Evolutionary conservation across 192 early-diverging fungal species (phyloP).

Genomic region (Mortierella claussenii): DNA sequence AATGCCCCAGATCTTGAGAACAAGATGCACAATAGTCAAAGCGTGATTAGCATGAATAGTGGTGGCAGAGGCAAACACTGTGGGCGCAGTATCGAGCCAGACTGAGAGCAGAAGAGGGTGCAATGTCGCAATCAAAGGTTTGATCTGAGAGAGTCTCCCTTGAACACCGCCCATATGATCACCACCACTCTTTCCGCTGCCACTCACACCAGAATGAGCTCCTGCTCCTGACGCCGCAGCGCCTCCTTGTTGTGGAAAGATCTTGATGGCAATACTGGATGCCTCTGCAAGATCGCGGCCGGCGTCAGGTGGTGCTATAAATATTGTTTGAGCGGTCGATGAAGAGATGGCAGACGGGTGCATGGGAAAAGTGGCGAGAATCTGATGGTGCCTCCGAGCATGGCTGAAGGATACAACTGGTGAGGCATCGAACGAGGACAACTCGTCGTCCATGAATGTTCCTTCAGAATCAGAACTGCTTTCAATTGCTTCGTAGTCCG

Average conservation of each 20-base stretch:
- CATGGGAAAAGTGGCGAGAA: conserved; percentile 22
- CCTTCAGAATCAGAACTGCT: background rate
- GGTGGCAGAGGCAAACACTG: conserved; percentile 65
- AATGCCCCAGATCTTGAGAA: conserved; percentile 73
- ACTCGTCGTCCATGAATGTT: background rate
- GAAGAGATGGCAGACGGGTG: conserved; percentile 17
- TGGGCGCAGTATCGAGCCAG: conserved; percentile 82
- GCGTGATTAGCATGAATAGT: conserved; percentile 62
- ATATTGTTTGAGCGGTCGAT: conserved; percentile 10
- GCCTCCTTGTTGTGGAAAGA: conserved; percentile 32
- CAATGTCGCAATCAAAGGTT: conserved; percentile 56
- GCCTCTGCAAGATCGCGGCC: background rate
- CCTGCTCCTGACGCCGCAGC: conserved; percentile 20
- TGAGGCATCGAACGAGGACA: conserved; percentile 1
- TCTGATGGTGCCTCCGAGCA: conserved; percentile 11
- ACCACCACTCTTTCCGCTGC: conserved; percentile 9
- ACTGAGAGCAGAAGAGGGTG: conserved; percentile 77
- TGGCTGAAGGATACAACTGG: conserved; percentile 36
- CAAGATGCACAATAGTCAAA: conserved; percentile 69
- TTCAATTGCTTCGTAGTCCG: conserved; percentile 2
- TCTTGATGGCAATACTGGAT: conserved; percentile 21
- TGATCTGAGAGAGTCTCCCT: conserved; percentile 31
- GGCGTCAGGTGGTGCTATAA: conserved; percentile 1
- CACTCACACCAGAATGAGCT: conserved; percentile 18
- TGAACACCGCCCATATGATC: conserved; percentile 43